Conservation (phyloP, 805 yeast genomes). For the Tetrapisispora namnaoensis region DNA sequence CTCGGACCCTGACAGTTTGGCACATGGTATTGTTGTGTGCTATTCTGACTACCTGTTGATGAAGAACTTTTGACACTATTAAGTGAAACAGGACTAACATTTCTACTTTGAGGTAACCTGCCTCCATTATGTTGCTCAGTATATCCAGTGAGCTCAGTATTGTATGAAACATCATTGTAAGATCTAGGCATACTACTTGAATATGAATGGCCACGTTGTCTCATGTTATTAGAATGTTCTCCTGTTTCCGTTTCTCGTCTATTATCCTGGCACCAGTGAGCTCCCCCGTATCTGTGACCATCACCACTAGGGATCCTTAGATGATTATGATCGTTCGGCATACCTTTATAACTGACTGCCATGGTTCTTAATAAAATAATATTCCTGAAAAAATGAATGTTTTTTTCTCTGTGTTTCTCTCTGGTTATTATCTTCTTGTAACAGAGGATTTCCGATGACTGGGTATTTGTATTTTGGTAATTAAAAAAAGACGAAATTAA, state of each 20-base stretch:
- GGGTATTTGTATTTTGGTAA: too few species aligned
- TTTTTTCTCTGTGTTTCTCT: too few species aligned
- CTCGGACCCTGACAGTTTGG: not conserved
- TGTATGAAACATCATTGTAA: not conserved
- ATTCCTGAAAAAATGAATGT: too few species aligned
- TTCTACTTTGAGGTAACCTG: not conserved
- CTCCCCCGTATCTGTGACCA: not conserved
- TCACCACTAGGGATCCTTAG: not conserved
- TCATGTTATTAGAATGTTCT: not conserved
- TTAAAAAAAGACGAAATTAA: too few species aligned
- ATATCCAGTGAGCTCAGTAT: not conserved
- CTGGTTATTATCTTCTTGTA: too few species aligned
- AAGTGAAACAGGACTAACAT: not conserved
- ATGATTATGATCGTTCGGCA: not conserved
- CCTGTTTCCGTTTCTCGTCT: not conserved
- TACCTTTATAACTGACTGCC: not conserved
- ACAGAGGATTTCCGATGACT: too few species aligned
- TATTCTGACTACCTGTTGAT: not conserved
- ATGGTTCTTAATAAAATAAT: too few species aligned
- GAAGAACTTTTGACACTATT: not conserved
- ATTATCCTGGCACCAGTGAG: not conserved
- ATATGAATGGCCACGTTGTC: not conserved
- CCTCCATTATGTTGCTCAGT: not conserved
- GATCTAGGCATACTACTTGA: not conserved
- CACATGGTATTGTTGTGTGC: not conserved